Evolutionary conservation across 768 basidiomycete genomes (phyloP).

Genomic region (Mycena maculata): DNA sequence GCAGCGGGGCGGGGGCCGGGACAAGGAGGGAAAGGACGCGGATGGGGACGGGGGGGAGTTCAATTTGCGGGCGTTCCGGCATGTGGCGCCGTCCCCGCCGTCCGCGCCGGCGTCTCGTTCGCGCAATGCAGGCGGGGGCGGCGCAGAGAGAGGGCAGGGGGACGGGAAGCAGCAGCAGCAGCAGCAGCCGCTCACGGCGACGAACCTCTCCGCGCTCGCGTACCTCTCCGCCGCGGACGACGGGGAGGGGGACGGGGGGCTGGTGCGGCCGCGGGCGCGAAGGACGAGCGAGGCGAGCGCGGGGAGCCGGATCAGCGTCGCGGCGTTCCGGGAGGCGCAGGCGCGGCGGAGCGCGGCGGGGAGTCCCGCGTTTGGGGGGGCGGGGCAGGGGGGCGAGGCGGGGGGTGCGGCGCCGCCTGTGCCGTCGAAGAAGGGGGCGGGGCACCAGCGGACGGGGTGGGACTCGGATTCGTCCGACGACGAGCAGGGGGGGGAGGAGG

Average conservation of each 20-base stretch:
- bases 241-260: background rate
- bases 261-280: conserved; percentile 18
- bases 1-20: background rate
- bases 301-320: conserved; percentile 72
- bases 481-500: conserved; percentile 3
- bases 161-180: no score
- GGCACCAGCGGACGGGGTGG: background rate
- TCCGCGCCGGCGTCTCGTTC: background rate
- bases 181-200: background rate
- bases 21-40: background rate
- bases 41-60: conserved; percentile 10
- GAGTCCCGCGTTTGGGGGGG: conserved; percentile 56
- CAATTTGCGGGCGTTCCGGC: conserved; percentile 29
- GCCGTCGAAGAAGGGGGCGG: conserved; percentile 30
- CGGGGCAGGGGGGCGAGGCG: conserved; percentile 39
- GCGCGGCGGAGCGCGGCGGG: conserved; percentile 71
- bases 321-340: conserved; percentile 84
- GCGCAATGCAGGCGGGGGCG: no score
- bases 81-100: conserved; percentile 11
- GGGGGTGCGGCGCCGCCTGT: no score
- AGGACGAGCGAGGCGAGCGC: conserved; percentile 21
- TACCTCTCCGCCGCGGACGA: background rate
- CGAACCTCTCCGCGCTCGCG: conserved; percentile 10
- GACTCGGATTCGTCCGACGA: conserved; percentile 18
- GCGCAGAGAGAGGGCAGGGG: no score